These are phyloP conservation scores for Epicoccum nigrum DNA, from an alignment of 2,329 filamentous ascomycete genomes.

Conservation along the genomic window DNA sequence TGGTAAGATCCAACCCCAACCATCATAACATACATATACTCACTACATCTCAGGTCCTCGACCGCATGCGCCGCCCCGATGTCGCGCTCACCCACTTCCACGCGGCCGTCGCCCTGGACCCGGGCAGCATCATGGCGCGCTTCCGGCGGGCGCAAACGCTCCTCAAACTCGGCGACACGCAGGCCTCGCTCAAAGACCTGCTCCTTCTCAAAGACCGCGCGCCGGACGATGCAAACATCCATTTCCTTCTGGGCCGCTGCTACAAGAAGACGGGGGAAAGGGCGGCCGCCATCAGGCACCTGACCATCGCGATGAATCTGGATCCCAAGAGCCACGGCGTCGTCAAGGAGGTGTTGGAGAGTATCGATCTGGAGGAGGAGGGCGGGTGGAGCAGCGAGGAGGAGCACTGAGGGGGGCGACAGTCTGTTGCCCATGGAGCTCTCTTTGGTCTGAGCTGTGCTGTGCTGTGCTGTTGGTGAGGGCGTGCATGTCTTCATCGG, in stretches of 20 bases:
- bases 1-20: slow-evolving; percentile 58
- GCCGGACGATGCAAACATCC: slow-evolving; percentile 93
- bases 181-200: slow-evolving; percentile 79
- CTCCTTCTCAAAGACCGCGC: slow-evolving; percentile 88
- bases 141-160: slow-evolving; percentile 93
- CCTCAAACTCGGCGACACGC: slow-evolving; percentile 72
- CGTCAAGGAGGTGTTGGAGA: slow-evolving; percentile 97
- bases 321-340: slow-evolving; percentile 95
- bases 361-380: slow-evolving; percentile 76
- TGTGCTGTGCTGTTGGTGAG: too few relatives aligned
- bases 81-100: slow-evolving; percentile 81
- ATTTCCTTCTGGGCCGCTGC: slow-evolving; percentile 86
- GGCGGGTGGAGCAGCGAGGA: slow-evolving; percentile 44
- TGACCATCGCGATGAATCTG: slow-evolving; percentile 91
- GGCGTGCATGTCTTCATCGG: too few relatives aligned
- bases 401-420: slow-evolving; percentile 31
- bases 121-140: slow-evolving; percentile 78
- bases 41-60: slow-evolving; percentile 59
- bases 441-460: too few relatives aligned
- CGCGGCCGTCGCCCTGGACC: slow-evolving; percentile 81
- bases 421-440: too few relatives aligned
- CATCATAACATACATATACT: not conserved
- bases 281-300: slow-evolving; percentile 84
- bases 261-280: slow-evolving; percentile 66
- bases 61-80: slow-evolving; percentile 83